A percentile compares a stretch with the other conserved stretches of the same genome.
Evolutionary conservation across 257 asterid species (phyloP).

Genomic region (Solanum piurae): DNA sequence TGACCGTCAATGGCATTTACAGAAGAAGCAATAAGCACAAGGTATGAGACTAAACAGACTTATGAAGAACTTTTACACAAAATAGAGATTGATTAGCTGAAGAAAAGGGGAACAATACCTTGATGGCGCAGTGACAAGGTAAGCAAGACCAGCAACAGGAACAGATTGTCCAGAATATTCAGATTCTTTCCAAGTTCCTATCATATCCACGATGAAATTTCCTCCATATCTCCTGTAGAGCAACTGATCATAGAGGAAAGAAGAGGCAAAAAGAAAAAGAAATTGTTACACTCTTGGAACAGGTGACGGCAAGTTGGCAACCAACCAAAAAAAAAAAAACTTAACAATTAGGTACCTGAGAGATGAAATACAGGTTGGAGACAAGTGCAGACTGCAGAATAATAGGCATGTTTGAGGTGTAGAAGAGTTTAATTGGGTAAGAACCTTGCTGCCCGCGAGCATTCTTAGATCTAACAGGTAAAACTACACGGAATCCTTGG

Average conservation of each 20-base stretch:
- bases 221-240: constrained; percentile 47
- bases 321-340: neutral
- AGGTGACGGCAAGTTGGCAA: neutral
- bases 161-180: constrained; percentile 58
- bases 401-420: constrained; percentile 69
- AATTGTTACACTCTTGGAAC: neutral
- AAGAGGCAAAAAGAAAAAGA: neutral
- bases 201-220: constrained; percentile 43
- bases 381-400: constrained; percentile 70
- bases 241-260: constrained; percentile 24
- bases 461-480: constrained; percentile 53
- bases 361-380: constrained; percentile 63
- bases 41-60: neutral
- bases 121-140: constrained; percentile 62
- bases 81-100: neutral
- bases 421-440: constrained; percentile 64
- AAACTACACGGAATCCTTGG: constrained; percentile 72
- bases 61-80: neutral
- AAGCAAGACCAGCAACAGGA: constrained; percentile 69
- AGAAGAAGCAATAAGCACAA: neutral
- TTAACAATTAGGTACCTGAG: constrained; percentile 32
- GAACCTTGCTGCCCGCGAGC: constrained; percentile 70
- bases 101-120: constrained; percentile 19
- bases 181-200: constrained; percentile 61
- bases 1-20: neutral